These are phyloP conservation scores for Wickerhamiella brachini DNA, from an alignment of 805 yeast species.

Conservation along the genomic window DNA sequence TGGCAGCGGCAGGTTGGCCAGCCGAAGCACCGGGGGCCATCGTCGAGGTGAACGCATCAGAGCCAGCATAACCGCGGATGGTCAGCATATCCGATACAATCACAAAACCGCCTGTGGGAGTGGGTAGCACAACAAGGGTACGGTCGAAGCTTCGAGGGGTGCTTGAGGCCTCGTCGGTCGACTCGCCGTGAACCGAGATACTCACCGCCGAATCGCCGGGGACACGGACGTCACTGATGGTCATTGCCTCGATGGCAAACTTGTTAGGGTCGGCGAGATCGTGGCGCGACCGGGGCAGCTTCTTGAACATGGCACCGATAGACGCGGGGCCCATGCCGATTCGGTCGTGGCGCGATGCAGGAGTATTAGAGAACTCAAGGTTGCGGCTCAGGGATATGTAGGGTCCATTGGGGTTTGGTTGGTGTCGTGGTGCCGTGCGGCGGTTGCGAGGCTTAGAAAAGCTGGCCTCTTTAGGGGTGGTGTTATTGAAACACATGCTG, in stretches of 20 bases:
- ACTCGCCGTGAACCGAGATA: constrained; percentile 73
- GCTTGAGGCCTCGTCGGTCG: constrained; percentile 40
- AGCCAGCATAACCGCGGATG: constrained; percentile 30
- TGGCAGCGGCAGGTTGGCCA: constrained; percentile 21
- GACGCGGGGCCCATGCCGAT: constrained; percentile 56
- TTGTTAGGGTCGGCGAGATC: constrained; percentile 47
- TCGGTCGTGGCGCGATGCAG: constrained; percentile 38
- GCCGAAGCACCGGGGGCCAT: constrained; percentile 5
- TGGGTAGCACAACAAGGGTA: constrained; percentile 59
- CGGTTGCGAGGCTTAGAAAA: constrained; percentile 1
- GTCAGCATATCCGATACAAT: constrained; percentile 76
- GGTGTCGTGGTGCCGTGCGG: constrained; percentile 8
- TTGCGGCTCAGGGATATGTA: constrained; percentile 28
- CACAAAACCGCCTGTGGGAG: constrained; percentile 53
- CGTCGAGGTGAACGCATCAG: constrained; percentile 9
- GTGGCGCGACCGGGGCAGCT: constrained; percentile 71
- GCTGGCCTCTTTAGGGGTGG: constrained; percentile 39
- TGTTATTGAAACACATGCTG: constrained; percentile 61
- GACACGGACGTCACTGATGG: constrained; percentile 31
- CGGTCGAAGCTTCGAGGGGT: constrained; percentile 74
- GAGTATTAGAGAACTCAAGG: constrained; percentile 42
- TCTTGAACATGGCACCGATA: constrained; percentile 46
- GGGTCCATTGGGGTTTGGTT: constrained; percentile 5
- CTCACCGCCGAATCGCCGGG: constrained; percentile 65
- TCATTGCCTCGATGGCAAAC: constrained; percentile 65